These are phyloP conservation scores for Nemania sp. DNA, from an alignment of 2,329 filamentous ascomycete species.

Conservation along the genomic window DNA sequence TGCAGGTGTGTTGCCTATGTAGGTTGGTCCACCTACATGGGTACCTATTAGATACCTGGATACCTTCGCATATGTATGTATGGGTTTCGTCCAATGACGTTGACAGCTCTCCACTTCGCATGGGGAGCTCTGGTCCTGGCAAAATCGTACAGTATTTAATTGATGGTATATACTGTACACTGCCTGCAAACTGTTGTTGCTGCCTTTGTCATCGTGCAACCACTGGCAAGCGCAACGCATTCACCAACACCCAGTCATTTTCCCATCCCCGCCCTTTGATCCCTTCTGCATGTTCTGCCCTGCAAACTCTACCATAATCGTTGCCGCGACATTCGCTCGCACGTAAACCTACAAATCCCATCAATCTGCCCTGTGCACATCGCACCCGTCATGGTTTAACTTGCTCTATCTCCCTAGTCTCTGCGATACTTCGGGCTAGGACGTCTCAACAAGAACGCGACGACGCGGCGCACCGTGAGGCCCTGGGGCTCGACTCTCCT, in stretches of 20 bases:
- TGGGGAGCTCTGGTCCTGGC: background rate
- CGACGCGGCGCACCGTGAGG: too few relatives aligned
- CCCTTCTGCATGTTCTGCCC: background rate
- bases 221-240: constrained; percentile 3
- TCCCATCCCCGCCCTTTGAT: background rate
- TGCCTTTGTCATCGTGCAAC: background rate
- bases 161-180: background rate
- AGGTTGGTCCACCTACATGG: background rate
- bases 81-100: constrained; percentile 18
- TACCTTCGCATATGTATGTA: background rate
- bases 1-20: too few relatives aligned
- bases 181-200: background rate
- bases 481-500: too few relatives aligned
- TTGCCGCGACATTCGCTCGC: background rate
- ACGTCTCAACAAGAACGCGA: background rate
- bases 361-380: background rate
- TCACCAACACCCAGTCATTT: background rate
- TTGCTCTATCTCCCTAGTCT: background rate
- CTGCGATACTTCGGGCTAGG: background rate
- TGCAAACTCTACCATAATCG: background rate
- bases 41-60: background rate
- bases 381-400: background rate
- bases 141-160: too few relatives aligned
- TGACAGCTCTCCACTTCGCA: constrained; percentile 2
- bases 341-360: background rate